A percentile compares a stretch with the other conserved stretches of the same genome.
Evolutionary conservation across 2,329 filamentous ascomycete genomes (phyloP).

Genomic region (Thyridium curvatum): DNA sequence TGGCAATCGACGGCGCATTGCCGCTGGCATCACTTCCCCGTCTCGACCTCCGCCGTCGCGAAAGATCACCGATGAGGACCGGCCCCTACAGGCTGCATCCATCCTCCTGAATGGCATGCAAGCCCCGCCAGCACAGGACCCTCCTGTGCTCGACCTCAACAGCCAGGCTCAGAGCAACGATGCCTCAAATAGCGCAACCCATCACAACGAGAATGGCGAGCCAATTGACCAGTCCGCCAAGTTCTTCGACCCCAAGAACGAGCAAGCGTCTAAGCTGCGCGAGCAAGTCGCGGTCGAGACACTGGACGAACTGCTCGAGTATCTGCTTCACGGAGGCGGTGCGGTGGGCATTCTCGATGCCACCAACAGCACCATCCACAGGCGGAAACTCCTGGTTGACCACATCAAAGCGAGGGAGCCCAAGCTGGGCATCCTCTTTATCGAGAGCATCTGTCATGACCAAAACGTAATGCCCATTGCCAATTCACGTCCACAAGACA

Average conservation of each 20-base stretch:
- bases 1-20: conserved; percentile 79
- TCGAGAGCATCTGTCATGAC: conserved; percentile 90
- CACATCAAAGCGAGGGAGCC: conserved; percentile 78
- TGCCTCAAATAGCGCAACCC: neutral
- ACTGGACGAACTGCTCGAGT: conserved; percentile 85
- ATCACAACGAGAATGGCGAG: conserved; percentile 17
- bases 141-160: conserved; percentile 31
- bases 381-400: conserved; percentile 77
- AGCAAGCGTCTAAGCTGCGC: conserved; percentile 71
- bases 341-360: conserved; percentile 94
- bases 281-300: conserved; percentile 92
- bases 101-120: conserved; percentile 51
- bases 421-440: conserved; percentile 84
- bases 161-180: neutral
- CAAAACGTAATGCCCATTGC: conserved; percentile 42
- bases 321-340: conserved; percentile 74
- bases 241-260: conserved; percentile 91
- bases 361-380: conserved; percentile 89
- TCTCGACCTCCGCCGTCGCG: conserved; percentile 16
- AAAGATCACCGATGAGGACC: conserved; percentile 20
- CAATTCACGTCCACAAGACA: conserved; percentile 1
- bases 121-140: conserved; percentile 29
- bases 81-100: conserved; percentile 46
- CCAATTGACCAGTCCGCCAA: conserved; percentile 79
- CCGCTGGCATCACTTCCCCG: conserved; percentile 46